These are phyloP conservation scores for Colletotrichum neosansevieriae DNA, from an alignment of 2,329 filamentous ascomycete genomes.

Conservation along the genomic window DNA sequence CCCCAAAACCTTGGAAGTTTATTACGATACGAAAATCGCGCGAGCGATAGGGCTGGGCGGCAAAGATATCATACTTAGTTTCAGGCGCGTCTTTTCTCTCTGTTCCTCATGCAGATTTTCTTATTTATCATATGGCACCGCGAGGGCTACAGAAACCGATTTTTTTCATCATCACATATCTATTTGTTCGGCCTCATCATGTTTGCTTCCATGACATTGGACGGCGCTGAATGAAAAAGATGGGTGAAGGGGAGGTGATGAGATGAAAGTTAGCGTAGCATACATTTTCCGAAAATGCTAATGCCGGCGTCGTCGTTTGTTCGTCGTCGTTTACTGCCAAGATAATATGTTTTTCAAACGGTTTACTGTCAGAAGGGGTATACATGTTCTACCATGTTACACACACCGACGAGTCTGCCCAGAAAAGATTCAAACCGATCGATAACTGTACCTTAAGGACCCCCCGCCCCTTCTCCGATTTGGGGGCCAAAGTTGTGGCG, in stretches of 20 bases:
- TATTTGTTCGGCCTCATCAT: neutral
- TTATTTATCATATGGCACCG: conserved; percentile 5
- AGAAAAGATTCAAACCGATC: neutral
- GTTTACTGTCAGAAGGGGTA: too few relatives aligned
- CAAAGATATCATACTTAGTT: conserved; percentile 29
- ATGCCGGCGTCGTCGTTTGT: too few relatives aligned
- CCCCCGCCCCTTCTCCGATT: neutral
- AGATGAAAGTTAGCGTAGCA: conserved; percentile 2
- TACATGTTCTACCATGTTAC: neutral
- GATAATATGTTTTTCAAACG: too few relatives aligned
- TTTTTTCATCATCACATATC: neutral
- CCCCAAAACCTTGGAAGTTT: conserved; percentile 28
- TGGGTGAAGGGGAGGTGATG: neutral
- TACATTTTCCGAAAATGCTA: neutral
- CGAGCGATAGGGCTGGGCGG: conserved; percentile 33
- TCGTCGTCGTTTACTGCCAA: too few relatives aligned
- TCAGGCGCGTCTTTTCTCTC: neutral
- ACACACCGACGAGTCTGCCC: neutral
- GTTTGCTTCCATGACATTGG: neutral
- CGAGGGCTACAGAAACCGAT: conserved; percentile 13
- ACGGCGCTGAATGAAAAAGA: too few relatives aligned
- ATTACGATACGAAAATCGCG: conserved; percentile 30
- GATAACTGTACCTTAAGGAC: neutral
- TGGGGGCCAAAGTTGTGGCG: neutral
- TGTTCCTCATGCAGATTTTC: neutral